These are phyloP conservation scores for Arxiozyma bovina DNA, from an alignment of 1,139 yeast species.

Conservation along the genomic window DNA sequence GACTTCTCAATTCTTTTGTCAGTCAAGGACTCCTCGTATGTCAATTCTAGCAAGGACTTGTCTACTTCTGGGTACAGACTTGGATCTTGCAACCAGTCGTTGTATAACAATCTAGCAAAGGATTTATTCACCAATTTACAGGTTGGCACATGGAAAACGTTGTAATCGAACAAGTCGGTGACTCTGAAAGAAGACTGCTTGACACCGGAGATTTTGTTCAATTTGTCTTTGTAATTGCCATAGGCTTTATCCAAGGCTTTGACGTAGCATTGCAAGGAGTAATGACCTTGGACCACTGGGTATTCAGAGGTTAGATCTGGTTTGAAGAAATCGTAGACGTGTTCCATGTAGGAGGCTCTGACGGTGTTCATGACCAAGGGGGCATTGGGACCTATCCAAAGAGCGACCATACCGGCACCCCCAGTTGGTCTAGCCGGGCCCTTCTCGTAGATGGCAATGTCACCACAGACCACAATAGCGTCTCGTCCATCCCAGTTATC, in stretches of 20 bases:
- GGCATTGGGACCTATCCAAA: constrained; percentile 95
- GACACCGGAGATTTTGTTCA: constrained; percentile 37
- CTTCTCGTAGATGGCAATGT: constrained; percentile 92
- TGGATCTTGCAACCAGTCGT: constrained; percentile 70
- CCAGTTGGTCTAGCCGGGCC: constrained; percentile 99
- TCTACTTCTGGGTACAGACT: constrained; percentile 57
- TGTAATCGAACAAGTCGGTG: constrained; percentile 73
- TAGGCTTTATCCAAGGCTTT: constrained; percentile 88
- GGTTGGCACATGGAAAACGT: constrained; percentile 97
- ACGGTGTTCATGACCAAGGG: constrained; percentile 85
- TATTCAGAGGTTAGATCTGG: constrained; percentile 95
- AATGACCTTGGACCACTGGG: constrained; percentile 97
- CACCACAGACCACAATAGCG: constrained; percentile 95
- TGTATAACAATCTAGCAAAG: constrained; percentile 83
- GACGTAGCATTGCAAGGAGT: constrained; percentile 86
- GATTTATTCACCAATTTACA: constrained; percentile 92
- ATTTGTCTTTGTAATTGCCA: constrained; percentile 62
- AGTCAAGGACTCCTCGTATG: constrained; percentile 69
- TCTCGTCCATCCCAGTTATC: constrained; percentile 98
- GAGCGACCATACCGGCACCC: constrained; percentile 96
- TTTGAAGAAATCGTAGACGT: constrained; percentile 95
- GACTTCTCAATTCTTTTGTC: constrained; percentile 80
- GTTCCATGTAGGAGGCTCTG: constrained; percentile 91
- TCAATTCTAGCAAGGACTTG: constrained; percentile 42
- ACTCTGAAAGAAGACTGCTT: constrained; percentile 43